phyloP scores from a whole-genome alignment of 768 basidiomycete genomes.

The Russula sp. region DNA sequence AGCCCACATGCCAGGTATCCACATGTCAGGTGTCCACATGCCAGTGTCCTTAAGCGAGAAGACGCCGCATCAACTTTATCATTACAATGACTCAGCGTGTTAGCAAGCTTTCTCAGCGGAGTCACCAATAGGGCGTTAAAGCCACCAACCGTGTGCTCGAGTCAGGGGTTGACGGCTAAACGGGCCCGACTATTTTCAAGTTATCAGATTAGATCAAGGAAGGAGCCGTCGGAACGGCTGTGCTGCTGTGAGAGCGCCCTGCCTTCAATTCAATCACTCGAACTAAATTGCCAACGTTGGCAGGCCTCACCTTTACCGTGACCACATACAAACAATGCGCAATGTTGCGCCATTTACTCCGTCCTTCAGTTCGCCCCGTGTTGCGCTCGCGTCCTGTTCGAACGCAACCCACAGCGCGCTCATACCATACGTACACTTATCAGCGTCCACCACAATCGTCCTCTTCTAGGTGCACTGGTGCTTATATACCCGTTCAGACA shows the following conservation, averaged over 20 bases:
- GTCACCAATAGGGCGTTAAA: background rate
- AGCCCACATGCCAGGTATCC: too few relatives aligned
- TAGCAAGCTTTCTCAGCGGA: background rate
- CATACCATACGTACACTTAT: conserved; percentile 2
- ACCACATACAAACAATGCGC: conserved; percentile 15
- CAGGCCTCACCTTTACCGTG: background rate
- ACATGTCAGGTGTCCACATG: background rate
- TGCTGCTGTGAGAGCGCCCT: background rate
- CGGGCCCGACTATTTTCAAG: background rate
- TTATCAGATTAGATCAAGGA: background rate
- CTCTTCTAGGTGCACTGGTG: conserved; percentile 9
- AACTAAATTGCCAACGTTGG: background rate
- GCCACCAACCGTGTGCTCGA: background rate
- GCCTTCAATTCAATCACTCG: background rate
- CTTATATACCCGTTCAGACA: conserved; percentile 7
- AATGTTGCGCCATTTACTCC: conserved; percentile 13
- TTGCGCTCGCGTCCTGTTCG: conserved; percentile 4
- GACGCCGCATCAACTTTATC: background rate
- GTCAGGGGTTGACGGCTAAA: background rate
- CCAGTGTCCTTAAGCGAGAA: background rate
- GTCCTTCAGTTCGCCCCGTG: conserved; percentile 5
- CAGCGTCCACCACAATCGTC: background rate
- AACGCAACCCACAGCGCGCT: background rate
- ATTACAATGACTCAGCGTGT: background rate
- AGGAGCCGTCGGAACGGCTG: too few relatives aligned